phyloP scores from a whole-genome alignment of 805 yeast species.

The Yamadazyma philogaea region DNA sequence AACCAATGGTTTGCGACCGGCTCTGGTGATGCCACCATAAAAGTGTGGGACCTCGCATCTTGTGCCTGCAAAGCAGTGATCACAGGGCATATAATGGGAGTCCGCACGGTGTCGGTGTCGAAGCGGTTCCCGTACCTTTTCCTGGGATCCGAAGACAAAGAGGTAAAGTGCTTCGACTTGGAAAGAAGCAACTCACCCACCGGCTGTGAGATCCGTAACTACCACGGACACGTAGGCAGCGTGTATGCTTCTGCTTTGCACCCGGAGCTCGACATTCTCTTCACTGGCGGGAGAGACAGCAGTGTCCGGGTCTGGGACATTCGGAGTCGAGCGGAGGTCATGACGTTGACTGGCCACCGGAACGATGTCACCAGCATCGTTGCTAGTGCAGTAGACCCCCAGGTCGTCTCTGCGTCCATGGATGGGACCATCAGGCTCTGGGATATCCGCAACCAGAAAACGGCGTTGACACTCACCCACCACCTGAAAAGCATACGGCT shows the following conservation, averaged over 20 bases:
- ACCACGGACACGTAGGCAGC: conserved; percentile 92
- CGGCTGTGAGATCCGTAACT: conserved; percentile 64
- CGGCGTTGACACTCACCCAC: conserved; percentile 71
- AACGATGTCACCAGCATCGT: conserved; percentile 68
- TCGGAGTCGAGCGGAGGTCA: conserved; percentile 69
- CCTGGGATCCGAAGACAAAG: conserved; percentile 89
- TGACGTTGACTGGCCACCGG: conserved; percentile 79
- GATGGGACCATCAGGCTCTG: conserved; percentile 86
- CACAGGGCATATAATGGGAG: conserved; percentile 90
- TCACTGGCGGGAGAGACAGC: conserved; percentile 87
- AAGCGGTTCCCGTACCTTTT: conserved; percentile 82
- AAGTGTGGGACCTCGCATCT: conserved; percentile 84
- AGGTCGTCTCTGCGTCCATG: conserved; percentile 75
- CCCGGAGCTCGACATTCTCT: conserved; percentile 79
- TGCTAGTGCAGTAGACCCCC: conserved; percentile 77
- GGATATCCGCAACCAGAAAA: conserved; percentile 81
- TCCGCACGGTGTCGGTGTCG: conserved; percentile 72
- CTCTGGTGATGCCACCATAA: conserved; percentile 81
- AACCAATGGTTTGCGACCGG: conserved; percentile 93
- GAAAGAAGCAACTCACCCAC: conserved; percentile 67
- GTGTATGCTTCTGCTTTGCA: conserved; percentile 81
- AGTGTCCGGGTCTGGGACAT: conserved; percentile 93
- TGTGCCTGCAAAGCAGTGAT: conserved; percentile 69
- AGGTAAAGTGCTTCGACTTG: conserved; percentile 93
- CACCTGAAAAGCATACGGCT: conserved; percentile 82